phyloP scores from a whole-genome alignment of 2,329 filamentous ascomycete species.

The Talaromyces sp. region DNA sequence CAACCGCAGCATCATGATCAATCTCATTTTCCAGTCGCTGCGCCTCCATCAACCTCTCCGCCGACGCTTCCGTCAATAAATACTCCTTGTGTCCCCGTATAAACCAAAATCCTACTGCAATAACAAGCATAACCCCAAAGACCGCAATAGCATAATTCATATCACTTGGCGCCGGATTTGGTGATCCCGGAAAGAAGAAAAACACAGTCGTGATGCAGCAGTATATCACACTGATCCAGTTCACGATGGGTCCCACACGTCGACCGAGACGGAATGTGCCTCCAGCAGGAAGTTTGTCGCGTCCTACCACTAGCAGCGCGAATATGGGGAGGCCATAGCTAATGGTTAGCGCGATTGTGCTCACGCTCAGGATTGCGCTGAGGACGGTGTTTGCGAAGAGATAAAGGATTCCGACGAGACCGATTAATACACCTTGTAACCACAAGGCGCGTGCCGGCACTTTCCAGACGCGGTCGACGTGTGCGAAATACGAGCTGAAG shows the following conservation, averaged over 20 bases:
- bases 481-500: constrained; percentile 36
- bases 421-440: constrained; percentile 49
- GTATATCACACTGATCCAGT: constrained; percentile 52
- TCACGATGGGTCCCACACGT: constrained; percentile 41
- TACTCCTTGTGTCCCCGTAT: constrained; percentile 45
- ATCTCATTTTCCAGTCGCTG: constrained; percentile 25
- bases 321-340: constrained; percentile 53
- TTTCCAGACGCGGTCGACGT: constrained; percentile 50
- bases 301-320: constrained; percentile 49
- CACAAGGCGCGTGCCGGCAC: constrained; percentile 53
- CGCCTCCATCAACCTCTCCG: constrained; percentile 28
- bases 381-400: constrained; percentile 54
- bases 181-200: constrained; percentile 53
- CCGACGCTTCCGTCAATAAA: constrained; percentile 32
- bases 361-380: constrained; percentile 54
- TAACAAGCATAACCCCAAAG: constrained; percentile 54
- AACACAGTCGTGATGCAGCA: constrained; percentile 53
- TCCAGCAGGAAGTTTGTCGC: constrained; percentile 49
- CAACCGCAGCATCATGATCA: background rate
- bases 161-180: constrained; percentile 46
- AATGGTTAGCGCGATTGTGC: constrained; percentile 56
- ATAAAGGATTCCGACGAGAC: constrained; percentile 54
- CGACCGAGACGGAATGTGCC: constrained; percentile 47
- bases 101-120: constrained; percentile 52
- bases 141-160: constrained; percentile 60